These are phyloP conservation scores for Trichoderma aggressivum DNA, from an alignment of 2,329 filamentous ascomycete genomes.

Conservation along the genomic window DNA sequence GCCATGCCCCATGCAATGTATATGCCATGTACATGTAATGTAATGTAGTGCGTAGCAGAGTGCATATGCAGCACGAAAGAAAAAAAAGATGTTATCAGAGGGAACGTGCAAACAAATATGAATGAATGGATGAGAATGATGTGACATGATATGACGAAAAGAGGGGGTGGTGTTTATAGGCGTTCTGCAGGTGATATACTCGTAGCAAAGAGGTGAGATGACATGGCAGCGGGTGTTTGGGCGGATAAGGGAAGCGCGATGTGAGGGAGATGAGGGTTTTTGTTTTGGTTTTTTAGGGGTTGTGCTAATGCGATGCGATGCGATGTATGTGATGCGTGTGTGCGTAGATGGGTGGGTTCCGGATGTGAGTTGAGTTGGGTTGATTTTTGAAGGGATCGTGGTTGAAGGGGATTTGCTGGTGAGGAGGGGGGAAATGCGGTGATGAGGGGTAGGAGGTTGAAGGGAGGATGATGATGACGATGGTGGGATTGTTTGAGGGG, in stretches of 20 bases:
- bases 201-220: background rate
- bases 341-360: background rate
- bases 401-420: conserved; percentile 8
- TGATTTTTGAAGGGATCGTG: conserved; percentile 12
- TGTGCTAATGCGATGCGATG: background rate
- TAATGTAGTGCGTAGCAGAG: background rate
- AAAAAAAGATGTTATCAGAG: background rate
- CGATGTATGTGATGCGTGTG: background rate
- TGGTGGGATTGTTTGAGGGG: background rate
- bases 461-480: background rate
- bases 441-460: background rate
- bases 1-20: background rate
- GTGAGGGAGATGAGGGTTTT: background rate
- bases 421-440: background rate
- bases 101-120: background rate
- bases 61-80: background rate
- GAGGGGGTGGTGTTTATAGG: background rate
- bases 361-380: background rate
- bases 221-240: conserved; percentile 8
- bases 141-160: background rate
- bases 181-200: background rate
- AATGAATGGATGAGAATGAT: background rate
- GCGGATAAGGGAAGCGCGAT: background rate
- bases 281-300: background rate
- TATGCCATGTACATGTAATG: background rate